A percentile compares a stretch with the other conserved stretches of the same genome.
These are phyloP conservation scores for Cryphonectria naterciae DNA, from an alignment of 2,329 filamentous ascomycete species.

Conservation along the genomic window DNA sequence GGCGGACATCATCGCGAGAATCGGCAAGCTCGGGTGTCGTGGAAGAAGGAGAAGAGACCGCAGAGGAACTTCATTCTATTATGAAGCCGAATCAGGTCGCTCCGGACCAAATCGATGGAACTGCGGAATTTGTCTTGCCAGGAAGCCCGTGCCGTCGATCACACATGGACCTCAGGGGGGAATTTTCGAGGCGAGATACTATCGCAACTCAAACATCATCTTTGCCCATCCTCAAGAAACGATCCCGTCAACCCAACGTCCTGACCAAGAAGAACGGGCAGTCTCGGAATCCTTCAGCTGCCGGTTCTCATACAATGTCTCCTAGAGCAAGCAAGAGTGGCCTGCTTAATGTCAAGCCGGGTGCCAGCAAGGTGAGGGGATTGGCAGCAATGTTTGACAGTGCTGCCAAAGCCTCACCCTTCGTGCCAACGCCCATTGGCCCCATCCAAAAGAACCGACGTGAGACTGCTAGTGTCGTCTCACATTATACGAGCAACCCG, in stretches of 20 bases:
- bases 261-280: slow-evolving; percentile 17
- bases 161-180: slow-evolving; percentile 9
- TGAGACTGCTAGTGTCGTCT: slow-evolving; percentile 24
- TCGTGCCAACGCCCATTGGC: slow-evolving; percentile 26
- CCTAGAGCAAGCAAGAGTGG: slow-evolving; percentile 2
- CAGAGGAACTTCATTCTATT: neutral
- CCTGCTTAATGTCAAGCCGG: slow-evolving; percentile 29
- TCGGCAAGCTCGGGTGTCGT: slow-evolving; percentile 9
- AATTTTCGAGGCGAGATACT: neutral
- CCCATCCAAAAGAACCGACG: slow-evolving; percentile 14
- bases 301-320: slow-evolving; percentile 20
- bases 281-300: slow-evolving; percentile 21
- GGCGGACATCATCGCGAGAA: slow-evolving; percentile 9
- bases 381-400: slow-evolving; percentile 59
- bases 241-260: neutral
- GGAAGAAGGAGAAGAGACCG: neutral
- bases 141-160: slow-evolving; percentile 17
- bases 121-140: slow-evolving; percentile 11
- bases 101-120: slow-evolving; percentile 26
- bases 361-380: slow-evolving; percentile 47
- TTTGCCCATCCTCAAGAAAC: slow-evolving; percentile 14
- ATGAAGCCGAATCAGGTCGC: neutral
- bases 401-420: slow-evolving; percentile 35
- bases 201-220: slow-evolving; percentile 10
- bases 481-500: slow-evolving; percentile 28